Evolutionary conservation across 1,139 yeast genomes (phyloP).

Genomic region (Magnusiomyces tetraspermus): DNA sequence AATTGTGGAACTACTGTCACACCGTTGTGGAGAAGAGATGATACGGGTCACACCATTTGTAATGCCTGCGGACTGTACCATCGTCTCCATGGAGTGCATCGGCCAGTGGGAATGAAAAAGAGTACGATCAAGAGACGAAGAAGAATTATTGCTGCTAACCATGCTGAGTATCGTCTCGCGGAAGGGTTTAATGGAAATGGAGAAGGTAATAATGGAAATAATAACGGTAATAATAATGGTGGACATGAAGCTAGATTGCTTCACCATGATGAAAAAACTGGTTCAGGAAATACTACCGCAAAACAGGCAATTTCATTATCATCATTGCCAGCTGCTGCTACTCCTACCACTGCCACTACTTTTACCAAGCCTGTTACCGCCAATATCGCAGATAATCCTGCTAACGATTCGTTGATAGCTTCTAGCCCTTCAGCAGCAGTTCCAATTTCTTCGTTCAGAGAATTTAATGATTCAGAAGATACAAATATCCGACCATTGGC

Average conservation of each 20-base stretch:
- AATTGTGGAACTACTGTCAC: constrained; percentile 81
- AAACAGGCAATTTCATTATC: too few relatives aligned
- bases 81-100: constrained; percentile 64
- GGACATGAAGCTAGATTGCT: too few relatives aligned
- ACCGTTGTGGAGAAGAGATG: constrained; percentile 82
- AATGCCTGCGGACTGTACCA: constrained; percentile 83
- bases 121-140: constrained; percentile 66
- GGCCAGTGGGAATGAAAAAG: constrained; percentile 70
- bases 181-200: too few relatives aligned
- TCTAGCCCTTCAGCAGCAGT: background rate
- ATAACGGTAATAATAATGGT: too few relatives aligned
- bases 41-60: constrained; percentile 71
- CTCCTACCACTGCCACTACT: background rate
- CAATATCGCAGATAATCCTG: too few relatives aligned
- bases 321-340: too few relatives aligned
- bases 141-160: constrained; percentile 30
- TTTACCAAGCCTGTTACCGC: background rate
- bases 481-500: constrained; percentile 20
- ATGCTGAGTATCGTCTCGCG: too few relatives aligned
- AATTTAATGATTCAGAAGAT: background rate
- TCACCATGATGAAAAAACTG: too few relatives aligned
- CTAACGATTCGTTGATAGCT: too few relatives aligned
- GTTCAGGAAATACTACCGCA: too few relatives aligned
- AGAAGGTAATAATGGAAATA: too few relatives aligned
- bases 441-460: background rate